phyloP scores from a whole-genome alignment of 768 basidiomycete genomes.

The Rhizopogon vesiculosus region DNA sequence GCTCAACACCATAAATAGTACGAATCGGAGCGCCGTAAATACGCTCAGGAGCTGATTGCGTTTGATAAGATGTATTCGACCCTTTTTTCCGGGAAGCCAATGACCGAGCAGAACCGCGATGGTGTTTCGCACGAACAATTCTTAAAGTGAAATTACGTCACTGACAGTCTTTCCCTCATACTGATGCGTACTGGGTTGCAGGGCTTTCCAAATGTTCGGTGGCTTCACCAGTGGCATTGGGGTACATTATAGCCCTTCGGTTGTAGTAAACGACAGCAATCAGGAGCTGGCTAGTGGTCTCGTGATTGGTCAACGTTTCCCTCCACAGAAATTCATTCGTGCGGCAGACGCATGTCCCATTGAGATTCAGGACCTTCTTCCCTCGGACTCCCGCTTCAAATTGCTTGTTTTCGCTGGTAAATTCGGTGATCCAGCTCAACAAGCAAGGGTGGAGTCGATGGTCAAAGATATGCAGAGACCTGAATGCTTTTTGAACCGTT shows the following conservation, averaged over 20 bases:
- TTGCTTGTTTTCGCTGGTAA: conserved; percentile 43
- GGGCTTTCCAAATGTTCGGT: conserved; percentile 42
- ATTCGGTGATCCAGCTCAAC: conserved; percentile 18
- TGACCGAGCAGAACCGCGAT: conserved; percentile 28
- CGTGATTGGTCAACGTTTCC: conserved; percentile 45
- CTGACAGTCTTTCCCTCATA: neutral
- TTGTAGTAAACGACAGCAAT: conserved; percentile 27
- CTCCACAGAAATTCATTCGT: conserved; percentile 42
- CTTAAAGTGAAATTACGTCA: conserved; percentile 27
- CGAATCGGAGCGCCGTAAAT: conserved; percentile 48
- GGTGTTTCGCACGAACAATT: conserved; percentile 42
- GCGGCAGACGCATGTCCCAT: conserved; percentile 40
- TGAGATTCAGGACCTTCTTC: conserved; percentile 47
- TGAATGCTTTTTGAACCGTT: conserved; percentile 22
- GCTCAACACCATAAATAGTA: conserved; percentile 28
- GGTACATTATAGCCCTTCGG: conserved; percentile 44
- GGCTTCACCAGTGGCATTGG: conserved; percentile 44
- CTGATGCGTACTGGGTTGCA: conserved; percentile 8
- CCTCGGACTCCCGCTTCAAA: conserved; percentile 45
- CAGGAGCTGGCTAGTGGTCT: conserved; percentile 35
- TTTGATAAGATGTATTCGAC: conserved; percentile 50
- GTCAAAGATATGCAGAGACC: conserved; percentile 23
- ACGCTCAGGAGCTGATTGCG: conserved; percentile 48
- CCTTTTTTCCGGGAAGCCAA: conserved; percentile 51
- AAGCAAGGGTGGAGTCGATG: conserved; percentile 17